These are phyloP conservation scores for Cytospora mali DNA, from an alignment of 2,329 filamentous ascomycete genomes.

Conservation along the genomic window DNA sequence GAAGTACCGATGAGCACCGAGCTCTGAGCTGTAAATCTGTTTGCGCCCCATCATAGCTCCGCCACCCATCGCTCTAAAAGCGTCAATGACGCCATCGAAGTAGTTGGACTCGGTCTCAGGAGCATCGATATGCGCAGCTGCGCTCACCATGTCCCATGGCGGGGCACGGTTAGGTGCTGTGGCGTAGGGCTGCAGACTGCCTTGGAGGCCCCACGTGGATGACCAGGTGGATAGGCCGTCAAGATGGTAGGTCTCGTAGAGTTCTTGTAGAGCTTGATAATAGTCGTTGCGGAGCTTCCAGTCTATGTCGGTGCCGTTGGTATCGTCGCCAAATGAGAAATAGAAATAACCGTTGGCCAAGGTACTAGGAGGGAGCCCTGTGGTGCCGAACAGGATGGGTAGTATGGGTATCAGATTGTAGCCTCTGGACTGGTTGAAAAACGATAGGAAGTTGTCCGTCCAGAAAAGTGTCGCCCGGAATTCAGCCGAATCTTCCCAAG, in stretches of 20 bases:
- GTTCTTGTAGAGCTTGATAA: slow-evolving; percentile 17
- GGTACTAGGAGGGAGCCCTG: slow-evolving; percentile 12
- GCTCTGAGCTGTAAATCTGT: slow-evolving; percentile 20
- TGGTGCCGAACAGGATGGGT: slow-evolving; percentile 20
- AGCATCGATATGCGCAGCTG: slow-evolving; percentile 20
- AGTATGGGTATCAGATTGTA: slow-evolving; percentile 12
- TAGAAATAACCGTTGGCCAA: slow-evolving; percentile 11
- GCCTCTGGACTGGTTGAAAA: slow-evolving; percentile 18
- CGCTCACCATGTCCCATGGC: slow-evolving; percentile 22
- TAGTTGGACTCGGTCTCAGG: slow-evolving; percentile 25
- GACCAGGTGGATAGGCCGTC: slow-evolving; percentile 14
- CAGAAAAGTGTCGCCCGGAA: slow-evolving; percentile 19
- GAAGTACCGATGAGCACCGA: slow-evolving; percentile 15
- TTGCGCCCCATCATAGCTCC: slow-evolving; percentile 19
- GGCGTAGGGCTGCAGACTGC: slow-evolving; percentile 18
- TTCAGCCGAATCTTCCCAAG: slow-evolving; percentile 21
- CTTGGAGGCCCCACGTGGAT: slow-evolving; percentile 15
- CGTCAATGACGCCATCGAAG: slow-evolving; percentile 20
- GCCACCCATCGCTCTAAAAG: slow-evolving; percentile 18
- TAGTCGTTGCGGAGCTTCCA: slow-evolving; percentile 23
- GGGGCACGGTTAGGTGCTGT: slow-evolving; percentile 15
- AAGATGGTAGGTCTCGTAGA: slow-evolving; percentile 20
- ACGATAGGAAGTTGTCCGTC: slow-evolving; percentile 16
- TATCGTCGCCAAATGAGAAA: slow-evolving; percentile 9
- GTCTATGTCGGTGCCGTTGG: slow-evolving; percentile 1